Conservation (phyloP, 208 protist genomes). For the Acanthamoeba castellanii region DNA sequence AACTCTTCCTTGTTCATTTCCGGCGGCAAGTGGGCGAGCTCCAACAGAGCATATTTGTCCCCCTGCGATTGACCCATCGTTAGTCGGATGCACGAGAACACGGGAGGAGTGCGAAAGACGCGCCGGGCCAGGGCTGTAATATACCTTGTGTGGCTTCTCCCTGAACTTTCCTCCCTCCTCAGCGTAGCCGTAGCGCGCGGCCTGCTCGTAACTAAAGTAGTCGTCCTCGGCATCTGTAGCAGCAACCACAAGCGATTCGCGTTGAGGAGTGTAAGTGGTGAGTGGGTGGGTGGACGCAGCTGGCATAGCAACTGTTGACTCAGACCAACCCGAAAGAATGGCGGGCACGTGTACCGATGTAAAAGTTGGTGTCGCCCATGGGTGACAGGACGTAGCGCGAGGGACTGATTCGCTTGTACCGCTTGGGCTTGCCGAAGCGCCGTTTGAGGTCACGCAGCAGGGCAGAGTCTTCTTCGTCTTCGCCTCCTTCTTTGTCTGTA, state of each 20-base stretch:
- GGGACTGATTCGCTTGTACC: background rate
- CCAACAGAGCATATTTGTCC: slow-evolving; percentile 13
- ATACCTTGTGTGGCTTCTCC: background rate
- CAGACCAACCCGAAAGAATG: background rate
- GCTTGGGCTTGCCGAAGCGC: slow-evolving; percentile 1
- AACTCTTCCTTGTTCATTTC: slow-evolving; percentile 53
- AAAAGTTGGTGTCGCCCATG: slow-evolving; percentile 48
- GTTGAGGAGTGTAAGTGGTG: background rate
- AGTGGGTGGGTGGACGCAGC: background rate
- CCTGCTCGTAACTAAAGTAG: slow-evolving; percentile 44
- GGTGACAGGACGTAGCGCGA: slow-evolving; percentile 28
- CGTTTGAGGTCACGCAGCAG: slow-evolving; percentile 38
- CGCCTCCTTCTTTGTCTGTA: background rate
- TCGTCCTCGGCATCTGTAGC: slow-evolving; percentile 29
- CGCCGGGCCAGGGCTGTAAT: background rate
- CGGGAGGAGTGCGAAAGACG: background rate
- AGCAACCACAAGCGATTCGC: background rate
- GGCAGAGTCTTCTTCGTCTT: background rate
- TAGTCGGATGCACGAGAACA: background rate
- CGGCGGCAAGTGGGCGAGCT: background rate
- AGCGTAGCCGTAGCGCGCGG: background rate
- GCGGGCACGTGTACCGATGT: background rate
- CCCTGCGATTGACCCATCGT: background rate
- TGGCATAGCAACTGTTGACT: background rate
- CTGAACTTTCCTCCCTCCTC: slow-evolving; percentile 31